phyloP scores from a whole-genome alignment of 768 basidiomycete species.

The Trametes coccinea region DNA sequence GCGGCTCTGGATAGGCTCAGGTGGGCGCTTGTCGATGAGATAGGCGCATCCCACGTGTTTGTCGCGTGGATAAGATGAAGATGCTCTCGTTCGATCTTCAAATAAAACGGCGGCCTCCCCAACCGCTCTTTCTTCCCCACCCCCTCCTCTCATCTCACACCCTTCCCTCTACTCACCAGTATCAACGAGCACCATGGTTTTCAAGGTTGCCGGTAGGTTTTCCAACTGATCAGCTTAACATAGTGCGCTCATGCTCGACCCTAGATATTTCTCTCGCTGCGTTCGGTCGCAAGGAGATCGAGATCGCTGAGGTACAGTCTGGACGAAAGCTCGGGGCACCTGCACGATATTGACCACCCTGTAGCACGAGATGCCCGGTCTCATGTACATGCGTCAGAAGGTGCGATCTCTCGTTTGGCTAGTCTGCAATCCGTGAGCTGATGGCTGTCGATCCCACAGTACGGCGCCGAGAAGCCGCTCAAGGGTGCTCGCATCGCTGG shows the following conservation, averaged over 20 bases:
- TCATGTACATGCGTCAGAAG: slow-evolving; percentile 91
- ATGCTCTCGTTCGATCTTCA: slow-evolving; percentile 21
- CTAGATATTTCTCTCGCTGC: slow-evolving; percentile 95
- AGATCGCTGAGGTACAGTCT: slow-evolving; percentile 88
- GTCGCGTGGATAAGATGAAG: slow-evolving; percentile 23
- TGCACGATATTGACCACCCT: slow-evolving; percentile 7
- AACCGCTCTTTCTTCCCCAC: slow-evolving; percentile 23
- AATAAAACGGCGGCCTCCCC: slow-evolving; percentile 27
- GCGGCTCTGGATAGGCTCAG: too few species aligned
- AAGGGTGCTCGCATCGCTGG: slow-evolving; percentile 95
- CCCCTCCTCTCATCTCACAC: slow-evolving; percentile 26
- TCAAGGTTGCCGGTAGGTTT: slow-evolving; percentile 82
- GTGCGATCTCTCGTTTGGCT: slow-evolving; percentile 39
- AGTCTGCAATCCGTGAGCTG: background rate
- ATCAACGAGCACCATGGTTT: slow-evolving; percentile 56
- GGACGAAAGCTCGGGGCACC: slow-evolving; percentile 6
- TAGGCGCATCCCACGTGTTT: slow-evolving; percentile 11
- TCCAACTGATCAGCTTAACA: background rate
- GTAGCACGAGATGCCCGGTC: slow-evolving; percentile 92
- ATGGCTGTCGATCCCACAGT: slow-evolving; percentile 43
- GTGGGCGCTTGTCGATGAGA: background rate
- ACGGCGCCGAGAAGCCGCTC: slow-evolving; percentile 79
- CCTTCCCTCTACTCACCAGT: slow-evolving; percentile 24
- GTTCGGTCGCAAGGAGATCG: slow-evolving; percentile 99
- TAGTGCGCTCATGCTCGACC: slow-evolving; percentile 11